These are phyloP conservation scores for Erodium moschatum DNA, from an alignment of 441 rosid species.

Conservation along the genomic window DNA sequence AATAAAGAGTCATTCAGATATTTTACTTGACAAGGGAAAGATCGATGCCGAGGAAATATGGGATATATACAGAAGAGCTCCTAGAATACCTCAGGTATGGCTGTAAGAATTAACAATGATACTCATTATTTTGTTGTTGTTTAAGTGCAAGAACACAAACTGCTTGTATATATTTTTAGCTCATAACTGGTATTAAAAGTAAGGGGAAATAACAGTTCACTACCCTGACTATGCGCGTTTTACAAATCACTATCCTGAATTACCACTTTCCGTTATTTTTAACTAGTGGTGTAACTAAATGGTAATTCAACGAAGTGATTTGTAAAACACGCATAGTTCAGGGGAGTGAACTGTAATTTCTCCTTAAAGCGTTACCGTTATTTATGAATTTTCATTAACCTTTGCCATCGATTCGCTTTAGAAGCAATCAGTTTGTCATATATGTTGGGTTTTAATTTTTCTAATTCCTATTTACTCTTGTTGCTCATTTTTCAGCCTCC, in stretches of 20 bases:
- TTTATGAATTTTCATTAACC: not conserved
- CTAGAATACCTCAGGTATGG: conserved; percentile 67
- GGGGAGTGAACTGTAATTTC: no score
- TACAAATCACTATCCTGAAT: no score
- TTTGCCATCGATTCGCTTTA: not conserved
- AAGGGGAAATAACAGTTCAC: no score
- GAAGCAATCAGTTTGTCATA: not conserved
- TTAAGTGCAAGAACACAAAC: not conserved
- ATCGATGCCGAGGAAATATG: conserved; percentile 78
- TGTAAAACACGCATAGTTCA: no score
- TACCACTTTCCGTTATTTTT: no score
- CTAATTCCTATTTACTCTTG: not conserved
- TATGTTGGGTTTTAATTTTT: not conserved
- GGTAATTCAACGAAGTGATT: no score
- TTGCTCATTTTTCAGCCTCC: conserved; percentile 38
- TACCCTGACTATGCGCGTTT: no score
- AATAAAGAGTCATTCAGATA: conserved; percentile 41
- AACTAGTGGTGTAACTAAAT: no score
- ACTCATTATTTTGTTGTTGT: not conserved
- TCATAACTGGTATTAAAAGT: not conserved
- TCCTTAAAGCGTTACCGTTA: not conserved
- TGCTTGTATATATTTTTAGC: not conserved
- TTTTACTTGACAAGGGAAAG: conserved; percentile 66
- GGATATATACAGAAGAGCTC: conserved; percentile 62
- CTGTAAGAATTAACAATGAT: conserved; percentile 8